A percentile compares a stretch with the other conserved stretches of the same genome.
These are phyloP conservation scores for Clonostachys sp. DNA, from an alignment of 2,329 filamentous ascomycete genomes.

Conservation along the genomic window DNA sequence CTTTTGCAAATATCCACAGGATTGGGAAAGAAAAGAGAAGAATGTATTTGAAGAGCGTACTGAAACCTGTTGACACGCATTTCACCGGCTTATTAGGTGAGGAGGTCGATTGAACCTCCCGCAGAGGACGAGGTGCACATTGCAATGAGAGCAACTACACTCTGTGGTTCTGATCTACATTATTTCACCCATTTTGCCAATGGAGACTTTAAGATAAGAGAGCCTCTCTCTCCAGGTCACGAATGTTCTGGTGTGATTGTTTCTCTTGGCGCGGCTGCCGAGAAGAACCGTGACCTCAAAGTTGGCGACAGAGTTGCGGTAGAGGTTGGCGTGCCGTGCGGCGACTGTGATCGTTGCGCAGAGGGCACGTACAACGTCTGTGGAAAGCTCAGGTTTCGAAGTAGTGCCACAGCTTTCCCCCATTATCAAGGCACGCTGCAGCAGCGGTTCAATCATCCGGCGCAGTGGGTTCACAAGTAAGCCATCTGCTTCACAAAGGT, in stretches of 20 bases:
- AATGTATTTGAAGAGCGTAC: too few species aligned
- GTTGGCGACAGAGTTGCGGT: constrained; percentile 57
- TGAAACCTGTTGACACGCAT: too few species aligned
- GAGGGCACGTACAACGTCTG: constrained; percentile 58
- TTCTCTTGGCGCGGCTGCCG: constrained; percentile 45
- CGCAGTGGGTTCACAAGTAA: constrained; percentile 46
- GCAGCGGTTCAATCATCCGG: constrained; percentile 53
- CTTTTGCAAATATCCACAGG: not conserved
- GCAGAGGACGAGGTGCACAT: constrained; percentile 40
- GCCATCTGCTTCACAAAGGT: not conserved
- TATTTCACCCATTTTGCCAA: constrained; percentile 55
- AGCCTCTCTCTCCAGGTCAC: constrained; percentile 40
- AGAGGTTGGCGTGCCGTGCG: constrained; percentile 59
- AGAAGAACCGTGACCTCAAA: constrained; percentile 31
- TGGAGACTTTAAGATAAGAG: constrained; percentile 47
- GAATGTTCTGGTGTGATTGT: constrained; percentile 55
- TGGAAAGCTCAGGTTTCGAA: constrained; percentile 53
- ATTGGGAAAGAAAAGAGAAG: not conserved
- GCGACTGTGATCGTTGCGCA: constrained; percentile 48
- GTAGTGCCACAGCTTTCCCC: constrained; percentile 51
- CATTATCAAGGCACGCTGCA: constrained; percentile 54
- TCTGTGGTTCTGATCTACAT: constrained; percentile 55
- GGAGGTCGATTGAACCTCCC: not conserved
- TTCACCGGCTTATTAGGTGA: too few species aligned
- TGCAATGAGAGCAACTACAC: constrained; percentile 46